Base-by-base conservation (phyloP, 495 filamentous ascomycete genomes). In the Aspergillus taichungensis region DNA sequence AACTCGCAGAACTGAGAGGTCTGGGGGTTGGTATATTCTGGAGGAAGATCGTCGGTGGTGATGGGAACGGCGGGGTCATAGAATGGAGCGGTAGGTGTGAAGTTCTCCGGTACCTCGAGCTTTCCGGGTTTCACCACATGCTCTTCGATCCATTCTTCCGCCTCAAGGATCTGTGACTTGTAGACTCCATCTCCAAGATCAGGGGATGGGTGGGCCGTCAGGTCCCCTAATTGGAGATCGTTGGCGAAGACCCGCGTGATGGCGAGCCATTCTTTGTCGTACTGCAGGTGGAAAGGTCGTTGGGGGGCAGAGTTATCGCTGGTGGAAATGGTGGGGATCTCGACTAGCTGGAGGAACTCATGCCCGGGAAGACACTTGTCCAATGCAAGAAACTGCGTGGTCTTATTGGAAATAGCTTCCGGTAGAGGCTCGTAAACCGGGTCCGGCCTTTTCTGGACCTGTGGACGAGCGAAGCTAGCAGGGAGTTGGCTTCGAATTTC, bases 251-350 rank as follows among this genome's bases (percentile, higher is more conserved):
- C 81, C 10, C 90, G 87, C 2, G 82, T 86, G 51, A 98, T 95
- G 6, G 92, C 83, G 3, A 97, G 79, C 90, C 90, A 98, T 67
- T 98, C 92, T 28, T 81, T 79, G 61, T 98, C 92, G 60, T 97
- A 96, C 30, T 79, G 62, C 4, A 97, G 77, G 6, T 61, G 58
- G 37, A 66, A 56, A 2, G 65, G 68, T 11, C 67, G 47, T 24
- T 56, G 32, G 5, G n/a, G 14, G 5, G 54, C 44, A 11, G 48
- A 43, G 2, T 47, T 40, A 9, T 47, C 38, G 8, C 60, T 42
- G 4, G 65, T 48, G 0, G 56, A 60, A 14, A 72, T 41, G 4
- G 83, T 69, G 0, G 55, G 30, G 28, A 94, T 66, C 11, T 80
- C 72, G 12, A 84, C 60, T 5, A 96, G 67, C 47, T 95, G 85